These are phyloP conservation scores for Gremmenia infestans DNA, from an alignment of 2,329 filamentous ascomycete species.

Conservation along the genomic window DNA sequence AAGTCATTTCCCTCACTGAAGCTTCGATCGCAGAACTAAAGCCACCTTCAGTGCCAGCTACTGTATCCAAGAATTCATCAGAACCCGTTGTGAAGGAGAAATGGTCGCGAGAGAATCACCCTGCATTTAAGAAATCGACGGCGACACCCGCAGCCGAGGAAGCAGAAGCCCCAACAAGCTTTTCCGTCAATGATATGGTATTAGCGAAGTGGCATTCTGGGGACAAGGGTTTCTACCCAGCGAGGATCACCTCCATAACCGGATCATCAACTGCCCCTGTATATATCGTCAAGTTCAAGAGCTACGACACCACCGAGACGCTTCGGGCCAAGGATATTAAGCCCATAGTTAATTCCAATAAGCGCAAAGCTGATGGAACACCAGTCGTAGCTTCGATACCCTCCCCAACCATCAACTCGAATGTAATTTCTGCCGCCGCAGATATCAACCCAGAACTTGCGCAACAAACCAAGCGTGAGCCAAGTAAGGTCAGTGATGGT, in stretches of 20 bases:
- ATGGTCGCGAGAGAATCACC: conserved; percentile 77
- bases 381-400: conserved; percentile 44
- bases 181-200: conserved; percentile 84
- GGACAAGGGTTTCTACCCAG: conserved; percentile 86
- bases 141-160: conserved; percentile 46
- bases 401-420: conserved; percentile 36
- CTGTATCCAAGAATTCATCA: conserved; percentile 37
- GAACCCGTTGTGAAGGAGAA: conserved; percentile 59
- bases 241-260: conserved; percentile 88
- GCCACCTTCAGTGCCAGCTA: conserved; percentile 42
- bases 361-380: conserved; percentile 81
- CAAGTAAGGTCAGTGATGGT: conserved; percentile 57
- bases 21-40: conserved; percentile 77
- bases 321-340: conserved; percentile 78
- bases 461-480: conserved; percentile 58
- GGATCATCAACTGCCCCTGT: conserved; percentile 87
- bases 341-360: conserved; percentile 65
- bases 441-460: conserved; percentile 62
- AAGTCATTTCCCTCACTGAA: conserved; percentile 74
- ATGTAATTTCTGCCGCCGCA: conserved; percentile 33
- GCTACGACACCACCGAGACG: conserved; percentile 80
- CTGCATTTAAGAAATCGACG: conserved; percentile 62
- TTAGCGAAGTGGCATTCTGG: conserved; percentile 87
- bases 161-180: conserved; percentile 49
- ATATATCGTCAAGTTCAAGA: conserved; percentile 93